A percentile compares a stretch with the other conserved stretches of the same genome.
phyloP scores from a whole-genome alignment of 163 green algal species.

The Smithsoniella earleae region DNA sequence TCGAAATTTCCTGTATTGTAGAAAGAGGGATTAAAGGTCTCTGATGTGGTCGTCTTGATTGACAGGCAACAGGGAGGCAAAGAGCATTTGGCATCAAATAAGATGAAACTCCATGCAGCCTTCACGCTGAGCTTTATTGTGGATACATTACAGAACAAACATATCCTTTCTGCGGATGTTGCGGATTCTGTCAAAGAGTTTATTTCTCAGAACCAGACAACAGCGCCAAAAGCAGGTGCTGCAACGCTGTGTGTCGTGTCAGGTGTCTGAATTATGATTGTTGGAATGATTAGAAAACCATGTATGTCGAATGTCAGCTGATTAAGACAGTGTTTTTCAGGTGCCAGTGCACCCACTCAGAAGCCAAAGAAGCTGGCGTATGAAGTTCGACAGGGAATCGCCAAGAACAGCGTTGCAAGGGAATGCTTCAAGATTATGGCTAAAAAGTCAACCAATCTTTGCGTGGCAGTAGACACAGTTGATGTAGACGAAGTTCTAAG shows the following conservation, averaged over 20 bases:
- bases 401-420: constrained; percentile 65
- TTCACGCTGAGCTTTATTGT: constrained; percentile 89
- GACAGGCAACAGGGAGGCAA: constrained; percentile 91
- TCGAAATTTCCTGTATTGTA: constrained; percentile 33
- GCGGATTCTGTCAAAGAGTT: constrained; percentile 73
- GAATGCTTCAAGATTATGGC: constrained; percentile 87
- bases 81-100: constrained; percentile 58
- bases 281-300: background rate
- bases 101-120: constrained; percentile 72
- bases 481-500: constrained; percentile 77
- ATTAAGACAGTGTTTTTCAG: background rate
- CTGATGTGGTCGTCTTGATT: constrained; percentile 95
- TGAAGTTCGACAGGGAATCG: constrained; percentile 58
- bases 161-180: constrained; percentile 52
- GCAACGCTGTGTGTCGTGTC: background rate
- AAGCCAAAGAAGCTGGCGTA: constrained; percentile 57
- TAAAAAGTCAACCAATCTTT: constrained; percentile 91
- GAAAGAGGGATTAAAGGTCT: constrained; percentile 71
- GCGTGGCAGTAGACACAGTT: constrained; percentile 87
- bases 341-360: constrained; percentile 23
- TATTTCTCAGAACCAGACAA: constrained; percentile 86
- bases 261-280: background rate
- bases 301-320: background rate
- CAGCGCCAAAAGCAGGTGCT: constrained; percentile 31
- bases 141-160: constrained; percentile 47